Evolutionary conservation across 805 yeast genomes (phyloP), one percentile per base, ranked within the genome.

Genomic region (Yueomyces sinensis): DNA sequence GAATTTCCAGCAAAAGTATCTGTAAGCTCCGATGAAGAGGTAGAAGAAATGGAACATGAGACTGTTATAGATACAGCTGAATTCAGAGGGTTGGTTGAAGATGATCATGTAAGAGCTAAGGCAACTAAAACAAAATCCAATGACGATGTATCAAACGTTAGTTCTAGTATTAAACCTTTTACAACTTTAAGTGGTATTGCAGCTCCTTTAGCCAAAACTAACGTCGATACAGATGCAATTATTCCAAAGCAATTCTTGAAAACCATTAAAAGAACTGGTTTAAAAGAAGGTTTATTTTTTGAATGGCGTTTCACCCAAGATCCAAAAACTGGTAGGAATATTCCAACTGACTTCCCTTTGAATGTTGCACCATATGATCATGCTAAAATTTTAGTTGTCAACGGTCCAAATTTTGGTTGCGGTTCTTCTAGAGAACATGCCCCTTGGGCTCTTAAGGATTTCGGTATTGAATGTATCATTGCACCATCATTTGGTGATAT

Each of bases 351-450:
- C 54, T 91, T 91, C 45, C 80, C 82, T 37, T 70, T 91, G 48
- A 91, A 91, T 58, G 82, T 74, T 34, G 80, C 68, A 36, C 95
- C 95, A 34, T 89, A 76, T 68, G 73, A 77, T 45, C 51, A 69
- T 17, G 79, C 97, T 16, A 76, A 81, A 59, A 78, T 89, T 46
- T 66, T 91, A 45, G 79, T 89, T 46, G 94, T 86, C 40, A 76
- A 93, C 30, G 98, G 98, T 58, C 94, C 83, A 56, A 91, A 91
- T 68, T 91, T 91, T 56, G 98, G 98, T 46, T 91, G 98, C 67
- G 98, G 98, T 52, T 87, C 96, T 29, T 87, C 96, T 2, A 83
- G 98, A 72, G 98, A 91, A 62, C 98, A 91, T 54, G 98, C 98
- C 24, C 97, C 98, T 38, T 91, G 98, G 98, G 97, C 98, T 2